These are phyloP conservation scores for Rhodotorula sp. DNA, from an alignment of 1,284 basidiomycete species.

Conservation along the genomic window DNA sequence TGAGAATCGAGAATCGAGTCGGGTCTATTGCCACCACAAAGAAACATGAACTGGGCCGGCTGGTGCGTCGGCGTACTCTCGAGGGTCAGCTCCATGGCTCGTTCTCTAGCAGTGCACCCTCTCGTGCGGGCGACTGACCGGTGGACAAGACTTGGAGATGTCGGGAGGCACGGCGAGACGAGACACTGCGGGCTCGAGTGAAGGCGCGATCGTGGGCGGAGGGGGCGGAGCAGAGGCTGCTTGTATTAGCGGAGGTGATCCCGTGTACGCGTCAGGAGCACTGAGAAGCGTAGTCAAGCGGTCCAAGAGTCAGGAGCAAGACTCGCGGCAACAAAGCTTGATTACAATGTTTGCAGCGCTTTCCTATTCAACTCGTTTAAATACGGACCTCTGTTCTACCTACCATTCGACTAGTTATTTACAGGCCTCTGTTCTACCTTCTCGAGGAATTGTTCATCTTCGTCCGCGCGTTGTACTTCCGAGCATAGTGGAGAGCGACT, in stretches of 20 bases:
- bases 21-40: constrained; percentile 9
- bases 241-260: neutral
- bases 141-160: constrained; percentile 1
- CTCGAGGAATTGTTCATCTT: neutral
- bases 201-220: constrained; percentile 23
- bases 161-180: constrained; percentile 29
- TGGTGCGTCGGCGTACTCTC: neutral
- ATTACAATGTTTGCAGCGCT: too few relatives aligned
- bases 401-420: too few relatives aligned
- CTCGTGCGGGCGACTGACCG: neutral
- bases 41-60: constrained; percentile 2
- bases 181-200: constrained; percentile 9
- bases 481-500: neutral
- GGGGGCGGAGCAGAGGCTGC: neutral
- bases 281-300: too few relatives aligned
- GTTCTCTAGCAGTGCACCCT: too few relatives aligned
- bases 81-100: neutral
- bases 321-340: neutral
- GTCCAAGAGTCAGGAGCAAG: neutral
- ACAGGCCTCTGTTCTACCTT: too few relatives aligned
- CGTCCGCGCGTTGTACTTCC: neutral
- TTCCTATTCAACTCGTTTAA: too few relatives aligned
- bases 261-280: neutral
- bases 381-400: too few relatives aligned
- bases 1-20: constrained; percentile 12